Conservation (phyloP, 2,329 filamentous ascomycete species). For the Colletotrichum chlorophyti region DNA sequence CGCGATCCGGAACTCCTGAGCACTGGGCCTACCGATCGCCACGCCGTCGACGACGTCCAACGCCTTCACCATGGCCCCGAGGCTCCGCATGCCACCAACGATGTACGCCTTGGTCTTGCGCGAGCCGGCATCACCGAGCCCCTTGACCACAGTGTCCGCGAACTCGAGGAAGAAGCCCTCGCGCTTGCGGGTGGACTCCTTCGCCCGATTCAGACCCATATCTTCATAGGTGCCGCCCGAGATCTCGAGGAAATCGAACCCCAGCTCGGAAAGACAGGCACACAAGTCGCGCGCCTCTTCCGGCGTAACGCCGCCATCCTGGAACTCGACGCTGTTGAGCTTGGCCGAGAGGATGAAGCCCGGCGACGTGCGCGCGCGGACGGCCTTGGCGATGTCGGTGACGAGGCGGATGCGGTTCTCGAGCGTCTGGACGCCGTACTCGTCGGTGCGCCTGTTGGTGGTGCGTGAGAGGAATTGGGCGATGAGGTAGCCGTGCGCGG, state of each 20-base stretch:
- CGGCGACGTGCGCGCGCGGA: constrained; percentile 38
- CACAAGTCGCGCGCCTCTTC: constrained; percentile 58
- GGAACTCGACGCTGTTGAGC: constrained; percentile 64
- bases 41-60: constrained; percentile 65
- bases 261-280: constrained; percentile 51
- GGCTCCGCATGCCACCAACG: constrained; percentile 64
- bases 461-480: constrained; percentile 57
- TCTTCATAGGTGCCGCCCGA: constrained; percentile 66
- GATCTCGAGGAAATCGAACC: constrained; percentile 65
- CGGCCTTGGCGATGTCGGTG: constrained; percentile 46
- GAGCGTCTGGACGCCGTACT: constrained; percentile 51
- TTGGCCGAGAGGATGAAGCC: constrained; percentile 59
- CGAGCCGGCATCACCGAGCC: constrained; percentile 31
- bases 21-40: constrained; percentile 53
- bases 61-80: constrained; percentile 62
- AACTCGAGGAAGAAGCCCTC: constrained; percentile 69
- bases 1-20: constrained; percentile 34
- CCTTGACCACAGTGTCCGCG: constrained; percentile 56
- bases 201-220: constrained; percentile 55
- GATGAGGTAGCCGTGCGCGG: constrained; percentile 61
- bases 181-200: constrained; percentile 60
- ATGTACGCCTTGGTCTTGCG: constrained; percentile 59
- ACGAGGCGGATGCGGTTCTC: constrained; percentile 53
- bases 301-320: constrained; percentile 57
- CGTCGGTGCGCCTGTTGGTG: constrained; percentile 58